Evolutionary conservation across 2,329 filamentous ascomycete species (phyloP), one percentile per base, ranked within the genome.

Genomic region (Periconia sp.): DNA sequence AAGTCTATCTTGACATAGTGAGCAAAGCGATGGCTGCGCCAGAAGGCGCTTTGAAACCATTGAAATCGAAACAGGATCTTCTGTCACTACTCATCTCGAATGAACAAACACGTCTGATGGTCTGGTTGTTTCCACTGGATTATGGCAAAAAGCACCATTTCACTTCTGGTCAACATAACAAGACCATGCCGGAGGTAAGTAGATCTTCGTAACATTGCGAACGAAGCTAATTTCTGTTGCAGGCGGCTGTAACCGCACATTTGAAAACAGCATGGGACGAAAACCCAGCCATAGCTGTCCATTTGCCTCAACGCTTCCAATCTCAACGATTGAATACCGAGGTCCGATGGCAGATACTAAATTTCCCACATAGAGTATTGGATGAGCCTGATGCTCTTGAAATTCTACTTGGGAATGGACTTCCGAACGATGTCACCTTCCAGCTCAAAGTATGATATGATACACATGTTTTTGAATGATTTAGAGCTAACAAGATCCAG

Each of bases 181-280:
- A 75, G 54, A 69, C 65, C 19, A 61, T 77, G 9, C 65, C 72
- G 20, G 77, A 80, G 55, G 75, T 70, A 57, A 61, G 69, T 51
- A 53, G 11, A 40, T 49, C 13, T 13, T 53, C 15, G 17, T 14
- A 15, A 41, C 17, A 11, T 13, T n/a, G 33, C 13, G 33, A 11
- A 11, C 15, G 33, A 37, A 14, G 11, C 41, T 49, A 20, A 58
- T 43, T 57, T 69, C 53, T 66, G 45, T 41, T 55, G 58, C 14
- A 86, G 82, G 75, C 81, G 57, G 78, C 81, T 14, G 73, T 91
- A 17, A 71, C 83, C 20, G 81, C 84, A 3, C 80, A 96, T 35
- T 77, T 97, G 23, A 85, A 85, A 44, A 89, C 90, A 11, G 95
- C 94, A 15, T 99, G 94, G 94, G 77, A 81, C 23, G 91, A 97